A percentile compares a stretch with the other conserved stretches of the same genome.
Evolutionary conservation across 1,284 basidiomycete species (phyloP).

Genomic region (Ceratorhiza oryzae-sativae): DNA sequence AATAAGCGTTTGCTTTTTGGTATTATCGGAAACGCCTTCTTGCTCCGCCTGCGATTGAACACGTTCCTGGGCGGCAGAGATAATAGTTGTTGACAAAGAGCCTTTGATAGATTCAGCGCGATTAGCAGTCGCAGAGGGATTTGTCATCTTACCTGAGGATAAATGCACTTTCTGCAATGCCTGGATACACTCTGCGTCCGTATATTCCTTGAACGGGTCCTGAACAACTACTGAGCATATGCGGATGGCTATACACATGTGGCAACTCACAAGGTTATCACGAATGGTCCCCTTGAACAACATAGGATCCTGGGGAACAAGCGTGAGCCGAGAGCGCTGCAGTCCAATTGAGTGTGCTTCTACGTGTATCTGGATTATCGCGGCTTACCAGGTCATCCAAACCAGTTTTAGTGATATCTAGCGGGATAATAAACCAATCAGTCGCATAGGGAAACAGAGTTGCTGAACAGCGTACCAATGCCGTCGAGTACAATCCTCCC

Average conservation of each 20-base stretch:
- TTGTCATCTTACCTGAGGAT: constrained; percentile 23
- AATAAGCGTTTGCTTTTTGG: background rate
- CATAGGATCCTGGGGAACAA: background rate
- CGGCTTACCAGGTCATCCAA: constrained; percentile 86
- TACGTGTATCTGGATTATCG: constrained; percentile 45
- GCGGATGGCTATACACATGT: too few species aligned
- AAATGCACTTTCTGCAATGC: constrained; percentile 67
- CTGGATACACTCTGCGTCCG: constrained; percentile 70
- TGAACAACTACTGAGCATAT: constrained; percentile 49
- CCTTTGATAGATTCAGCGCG: constrained; percentile 24
- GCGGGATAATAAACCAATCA: too few species aligned
- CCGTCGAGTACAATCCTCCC: constrained; percentile 88
- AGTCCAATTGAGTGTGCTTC: too few species aligned
- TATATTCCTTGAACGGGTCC: constrained; percentile 86
- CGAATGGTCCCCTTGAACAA: constrained; percentile 30
- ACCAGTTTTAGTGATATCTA: constrained; percentile 82
- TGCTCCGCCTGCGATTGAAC: background rate
- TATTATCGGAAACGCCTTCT: background rate
- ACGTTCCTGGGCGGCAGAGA: background rate
- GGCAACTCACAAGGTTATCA: constrained; percentile 5
- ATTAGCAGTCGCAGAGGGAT: constrained; percentile 3
- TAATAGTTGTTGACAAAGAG: background rate
- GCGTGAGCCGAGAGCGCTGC: constrained; percentile 20
- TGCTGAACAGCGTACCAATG: constrained; percentile 56
- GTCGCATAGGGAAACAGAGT: constrained; percentile 57